Conservation (phyloP, 176 grass and related monocot species). For the Oryza australiensis region DNA sequence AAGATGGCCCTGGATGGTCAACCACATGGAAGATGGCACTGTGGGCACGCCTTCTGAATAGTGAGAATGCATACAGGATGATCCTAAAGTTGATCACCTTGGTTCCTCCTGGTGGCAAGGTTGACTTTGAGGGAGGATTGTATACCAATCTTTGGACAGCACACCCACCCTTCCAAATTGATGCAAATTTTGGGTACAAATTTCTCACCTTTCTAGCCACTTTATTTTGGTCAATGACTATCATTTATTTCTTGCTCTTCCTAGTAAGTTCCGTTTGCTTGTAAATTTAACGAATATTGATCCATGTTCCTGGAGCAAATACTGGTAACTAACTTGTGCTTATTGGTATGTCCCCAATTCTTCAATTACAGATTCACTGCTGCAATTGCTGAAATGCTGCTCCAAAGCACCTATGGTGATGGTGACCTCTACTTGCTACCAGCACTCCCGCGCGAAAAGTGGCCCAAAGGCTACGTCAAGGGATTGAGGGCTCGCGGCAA, state of each 20-base stretch:
- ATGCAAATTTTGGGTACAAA: slow-evolving; percentile 82
- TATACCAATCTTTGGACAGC: slow-evolving; percentile 85
- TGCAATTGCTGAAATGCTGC: slow-evolving; percentile 71
- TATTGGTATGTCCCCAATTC: background rate
- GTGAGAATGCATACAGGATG: slow-evolving; percentile 71
- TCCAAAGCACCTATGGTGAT: slow-evolving; percentile 61
- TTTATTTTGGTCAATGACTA: no score
- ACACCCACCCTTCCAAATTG: slow-evolving; percentile 87
- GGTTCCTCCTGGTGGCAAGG: slow-evolving; percentile 52
- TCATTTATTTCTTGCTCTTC: background rate
- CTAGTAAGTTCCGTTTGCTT: background rate
- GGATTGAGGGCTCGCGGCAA: slow-evolving; percentile 63
- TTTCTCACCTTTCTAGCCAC: background rate
- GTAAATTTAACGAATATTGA: background rate
- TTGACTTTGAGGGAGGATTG: slow-evolving; percentile 63
- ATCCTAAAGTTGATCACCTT: slow-evolving; percentile 61
- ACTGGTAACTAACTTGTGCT: background rate
- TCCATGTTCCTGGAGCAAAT: background rate
- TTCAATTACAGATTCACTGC: slow-evolving; percentile 58
- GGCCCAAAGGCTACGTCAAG: slow-evolving; percentile 58
- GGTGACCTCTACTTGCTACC: slow-evolving; percentile 65
- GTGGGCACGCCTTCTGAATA: slow-evolving; percentile 64
- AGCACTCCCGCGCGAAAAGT: slow-evolving; percentile 59
- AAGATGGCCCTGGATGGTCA: slow-evolving; percentile 82
- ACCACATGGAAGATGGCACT: slow-evolving; percentile 88